Percentiles rank a stretch among this genome's conserved stretches.
phyloP scores from a whole-genome alignment of 208 protist genomes.

The Phytomonas francai region DNA sequence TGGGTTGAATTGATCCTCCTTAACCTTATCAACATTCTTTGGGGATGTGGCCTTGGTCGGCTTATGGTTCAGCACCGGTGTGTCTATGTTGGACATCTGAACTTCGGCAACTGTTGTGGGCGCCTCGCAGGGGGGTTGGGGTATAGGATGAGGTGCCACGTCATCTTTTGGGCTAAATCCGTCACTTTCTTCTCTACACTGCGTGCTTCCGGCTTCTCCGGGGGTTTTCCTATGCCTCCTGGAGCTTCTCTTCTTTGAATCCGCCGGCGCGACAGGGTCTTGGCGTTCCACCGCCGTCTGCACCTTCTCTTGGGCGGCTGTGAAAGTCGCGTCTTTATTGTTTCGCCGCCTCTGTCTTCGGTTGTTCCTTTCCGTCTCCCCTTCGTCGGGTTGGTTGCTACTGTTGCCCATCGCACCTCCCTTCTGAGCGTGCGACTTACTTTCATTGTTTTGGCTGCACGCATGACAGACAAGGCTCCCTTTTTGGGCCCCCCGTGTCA shows the following conservation, averaged over 20 bases:
- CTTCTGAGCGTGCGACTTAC: neutral
- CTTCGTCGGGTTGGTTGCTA: conserved; percentile 13
- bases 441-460: conserved; percentile 13
- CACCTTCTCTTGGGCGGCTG: conserved; percentile 7
- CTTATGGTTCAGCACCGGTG: neutral
- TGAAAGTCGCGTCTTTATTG: conserved; percentile 7
- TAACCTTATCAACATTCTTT: neutral
- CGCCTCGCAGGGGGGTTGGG: neutral
- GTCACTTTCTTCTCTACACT: neutral
- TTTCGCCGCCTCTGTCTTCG: conserved; percentile 8
- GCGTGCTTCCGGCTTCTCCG: neutral
- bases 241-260: neutral
- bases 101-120: neutral
- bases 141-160: neutral
- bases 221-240: neutral
- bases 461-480: conserved; percentile 37
- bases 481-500: conserved; percentile 27
- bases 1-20: neutral
- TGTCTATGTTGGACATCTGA: neutral
- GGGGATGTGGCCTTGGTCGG: neutral
- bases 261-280: neutral
- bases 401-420: neutral
- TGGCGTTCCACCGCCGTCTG: conserved; percentile 11
- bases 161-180: neutral
- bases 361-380: conserved; percentile 15